These are phyloP conservation scores for Botrytis fabae DNA, from an alignment of 2,329 filamentous ascomycete species.

Conservation along the genomic window DNA sequence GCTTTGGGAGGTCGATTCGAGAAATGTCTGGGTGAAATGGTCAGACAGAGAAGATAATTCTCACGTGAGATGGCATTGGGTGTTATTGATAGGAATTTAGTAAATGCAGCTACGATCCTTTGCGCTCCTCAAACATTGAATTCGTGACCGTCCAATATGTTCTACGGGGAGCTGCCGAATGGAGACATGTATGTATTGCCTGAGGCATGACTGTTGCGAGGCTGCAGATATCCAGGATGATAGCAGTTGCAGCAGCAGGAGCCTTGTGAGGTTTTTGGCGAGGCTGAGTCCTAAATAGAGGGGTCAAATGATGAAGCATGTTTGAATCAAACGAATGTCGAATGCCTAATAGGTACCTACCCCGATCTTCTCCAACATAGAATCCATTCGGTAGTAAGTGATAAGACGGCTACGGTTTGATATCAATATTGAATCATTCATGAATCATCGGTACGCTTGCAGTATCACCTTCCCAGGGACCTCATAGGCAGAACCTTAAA, in stretches of 20 bases:
- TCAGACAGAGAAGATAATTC: neutral
- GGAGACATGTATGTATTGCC: neutral
- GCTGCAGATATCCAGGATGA: neutral
- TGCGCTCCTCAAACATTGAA: neutral
- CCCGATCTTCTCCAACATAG: neutral
- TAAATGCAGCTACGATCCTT: neutral
- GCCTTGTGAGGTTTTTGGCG: neutral
- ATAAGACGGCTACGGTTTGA: neutral
- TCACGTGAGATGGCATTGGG: neutral
- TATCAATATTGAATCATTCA: neutral
- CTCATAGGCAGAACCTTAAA: neutral
- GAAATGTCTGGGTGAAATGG: neutral
- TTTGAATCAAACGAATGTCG: neutral
- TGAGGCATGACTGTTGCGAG: neutral
- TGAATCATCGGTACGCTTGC: neutral
- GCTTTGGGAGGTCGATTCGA: neutral
- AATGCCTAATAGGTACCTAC: neutral
- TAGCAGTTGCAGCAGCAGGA: neutral
- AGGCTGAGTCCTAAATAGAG: neutral
- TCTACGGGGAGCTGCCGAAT: neutral
- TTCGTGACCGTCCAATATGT: neutral
- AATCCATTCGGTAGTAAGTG: neutral
- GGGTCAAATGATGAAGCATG: neutral
- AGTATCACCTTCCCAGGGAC: neutral
- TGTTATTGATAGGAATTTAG: neutral